Base-by-base conservation (phyloP, 2,329 filamentous ascomycete species). In the Verticillium zaregamsianum region DNA sequence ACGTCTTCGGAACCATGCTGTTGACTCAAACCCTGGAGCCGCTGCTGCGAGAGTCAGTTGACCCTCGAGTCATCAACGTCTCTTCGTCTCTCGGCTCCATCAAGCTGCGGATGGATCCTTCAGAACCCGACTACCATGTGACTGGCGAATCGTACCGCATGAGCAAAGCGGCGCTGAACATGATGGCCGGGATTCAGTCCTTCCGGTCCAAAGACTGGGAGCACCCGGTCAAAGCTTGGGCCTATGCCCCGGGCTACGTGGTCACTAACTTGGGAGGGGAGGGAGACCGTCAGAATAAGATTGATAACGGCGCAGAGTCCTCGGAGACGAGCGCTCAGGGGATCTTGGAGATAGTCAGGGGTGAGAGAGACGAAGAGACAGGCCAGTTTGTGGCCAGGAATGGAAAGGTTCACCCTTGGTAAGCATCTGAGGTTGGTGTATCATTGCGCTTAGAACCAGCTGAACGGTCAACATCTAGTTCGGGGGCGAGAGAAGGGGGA, bases 141-240 rank as follows among this genome's bases (percentile, higher is more conserved):
- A 62, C 60, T 6, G 67, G 65, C 7, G 68, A 70, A 2, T 59
- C 66, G 5, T 76, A 76, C 61, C 71, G 74, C 28, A 71, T 73
- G 63, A 73, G 71, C 66, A 77, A 77, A 66, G 66, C 74, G 0
- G 74, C 74, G 0, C 55, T 77, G n/a, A 75, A 77, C 64, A 74
- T 77, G 75, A 40, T 74, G 4, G 66, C 73, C 0, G 70, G 67
- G 20, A 71, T 71, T 57, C 68, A 73, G 62, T 59, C 66, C 52
- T 62, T 67, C 40, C 64, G 69, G 28, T 72, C 65, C 55, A 65
- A 62, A 23, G 67, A 70, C 5, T 72, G 70, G 70, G 67, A 67
- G 0, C 32, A 57, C 15, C 56, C 56, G 3, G 73, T 71, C 37
- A 73, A 67, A 61, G 72, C 74, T 15, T 71, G 71, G 40, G 65